Evolutionary conservation across 139 green algal genomes (phyloP), one percentile per base, ranked within the genome.

Genomic region (Chlorella ohadii): DNA sequence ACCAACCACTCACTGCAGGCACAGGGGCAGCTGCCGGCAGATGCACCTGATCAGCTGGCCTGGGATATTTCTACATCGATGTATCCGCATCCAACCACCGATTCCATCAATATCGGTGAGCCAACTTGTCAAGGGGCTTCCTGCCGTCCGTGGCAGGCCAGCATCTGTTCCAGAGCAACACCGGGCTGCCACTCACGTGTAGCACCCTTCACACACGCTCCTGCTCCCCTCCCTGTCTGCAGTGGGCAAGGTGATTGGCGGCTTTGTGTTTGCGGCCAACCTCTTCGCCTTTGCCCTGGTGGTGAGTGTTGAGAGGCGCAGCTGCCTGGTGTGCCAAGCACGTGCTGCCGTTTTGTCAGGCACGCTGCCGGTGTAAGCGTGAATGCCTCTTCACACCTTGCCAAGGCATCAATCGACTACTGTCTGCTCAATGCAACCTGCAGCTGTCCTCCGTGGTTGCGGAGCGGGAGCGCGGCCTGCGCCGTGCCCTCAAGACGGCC

Each of bases 181-280:
- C n/a, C n/a, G n/a, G 44, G 7, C 6, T 51, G 44, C 44, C 44
- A 9, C 44, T 9, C 44, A 6, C 44, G 9, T 51, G 7, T 9
- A 51, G 44, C 44, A 6, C 44, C 44, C 44, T 51, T 22, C 51
- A 55, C 44, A 6, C 44, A 11, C 44, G 44, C 44, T 11, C 44
- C 11, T 6, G 6, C 51, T 19, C 51, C 11, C 16, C 27, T 33
- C 5, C 6, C 63, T 3, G 20, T 31, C 1, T 71, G 64, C 64
- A 71, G 88, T 97, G 63, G 94, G 89, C 12, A 61, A 90, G 23
- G 87, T 95, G 77, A 92, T 95, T 27, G 91, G 92, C 12, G 91
- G 89, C 31, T 99, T 99, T 85, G 85, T 99, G 20, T 98, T 99
- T 87, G 96, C 96, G 1, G 93, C 94, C 61, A 93, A 91, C 87